Evolutionary conservation across 2,329 filamentous ascomycete genomes (phyloP).

Genomic region (Endocalyx cinctus): DNA sequence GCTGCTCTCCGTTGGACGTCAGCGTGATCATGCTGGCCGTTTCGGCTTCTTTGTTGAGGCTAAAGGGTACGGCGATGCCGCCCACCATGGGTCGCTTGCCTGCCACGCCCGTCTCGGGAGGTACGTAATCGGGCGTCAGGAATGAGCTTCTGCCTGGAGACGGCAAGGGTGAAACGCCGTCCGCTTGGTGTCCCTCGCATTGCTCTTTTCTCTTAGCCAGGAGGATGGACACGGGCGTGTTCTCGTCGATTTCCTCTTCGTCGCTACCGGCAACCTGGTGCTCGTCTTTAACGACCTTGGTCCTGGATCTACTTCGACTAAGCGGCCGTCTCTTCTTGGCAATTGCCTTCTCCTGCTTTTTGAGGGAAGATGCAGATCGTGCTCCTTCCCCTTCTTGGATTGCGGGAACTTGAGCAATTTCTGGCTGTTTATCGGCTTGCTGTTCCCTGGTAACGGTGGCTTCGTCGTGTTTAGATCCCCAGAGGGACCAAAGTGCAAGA

Average conservation of each 20-base stretch:
- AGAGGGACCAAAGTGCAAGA: slow-evolving; percentile 76
- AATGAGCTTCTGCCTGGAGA: slow-evolving; percentile 35
- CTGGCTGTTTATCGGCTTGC: slow-evolving; percentile 39
- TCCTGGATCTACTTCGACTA: slow-evolving; percentile 38
- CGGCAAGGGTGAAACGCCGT: too few relatives aligned
- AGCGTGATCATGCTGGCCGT: slow-evolving; percentile 70
- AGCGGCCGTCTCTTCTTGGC: slow-evolving; percentile 11
- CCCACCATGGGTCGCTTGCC: slow-evolving; percentile 63
- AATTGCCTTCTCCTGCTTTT: slow-evolving; percentile 30
- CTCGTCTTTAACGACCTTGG: slow-evolving; percentile 46
- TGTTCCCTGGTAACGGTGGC: slow-evolving; percentile 59
- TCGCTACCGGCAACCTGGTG: slow-evolving; percentile 37
- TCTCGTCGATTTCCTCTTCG: slow-evolving; percentile 25
- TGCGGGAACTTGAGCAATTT: slow-evolving; percentile 29
- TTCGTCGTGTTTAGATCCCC: slow-evolving; percentile 87
- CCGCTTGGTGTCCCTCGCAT: slow-evolving; percentile 27
- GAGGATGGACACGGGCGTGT: slow-evolving; percentile 39
- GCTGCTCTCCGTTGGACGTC: slow-evolving; percentile 35
- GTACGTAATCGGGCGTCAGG: slow-evolving; percentile 36
- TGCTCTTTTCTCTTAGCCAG: slow-evolving; percentile 37
- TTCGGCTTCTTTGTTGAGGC: slow-evolving; percentile 56
- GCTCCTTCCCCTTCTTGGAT: slow-evolving; percentile 39
- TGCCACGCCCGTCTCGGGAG: slow-evolving; percentile 45
- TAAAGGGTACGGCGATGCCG: slow-evolving; percentile 70
- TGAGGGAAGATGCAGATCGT: slow-evolving; percentile 35